phyloP scores from a whole-genome alignment of 345 rosid genomes.

The Citrus sp. region DNA sequence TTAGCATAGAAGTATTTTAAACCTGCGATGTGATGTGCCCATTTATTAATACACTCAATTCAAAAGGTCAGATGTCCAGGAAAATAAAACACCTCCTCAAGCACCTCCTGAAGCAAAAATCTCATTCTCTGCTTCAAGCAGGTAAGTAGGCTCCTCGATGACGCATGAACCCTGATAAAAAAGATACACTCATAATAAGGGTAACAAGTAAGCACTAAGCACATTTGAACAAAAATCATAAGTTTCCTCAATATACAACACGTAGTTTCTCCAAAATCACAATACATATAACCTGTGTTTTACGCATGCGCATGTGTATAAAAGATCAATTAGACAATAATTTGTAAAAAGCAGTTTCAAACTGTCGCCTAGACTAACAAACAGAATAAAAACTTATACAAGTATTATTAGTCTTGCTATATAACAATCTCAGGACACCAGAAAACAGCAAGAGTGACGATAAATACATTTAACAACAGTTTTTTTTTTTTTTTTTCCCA shows the following conservation, averaged over 20 bases:
- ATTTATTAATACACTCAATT: slow-evolving; percentile 29
- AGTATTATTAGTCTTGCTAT: background rate
- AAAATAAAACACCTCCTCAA: slow-evolving; percentile 22
- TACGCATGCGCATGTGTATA: background rate
- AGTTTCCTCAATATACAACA: background rate
- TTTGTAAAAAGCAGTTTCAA: background rate
- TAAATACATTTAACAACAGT: background rate
- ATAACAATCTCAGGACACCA: background rate
- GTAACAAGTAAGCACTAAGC: background rate
- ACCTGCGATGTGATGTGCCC: slow-evolving; percentile 74
- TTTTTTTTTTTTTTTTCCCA: too few species aligned
- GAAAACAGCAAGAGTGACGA: background rate
- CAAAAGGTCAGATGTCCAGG: slow-evolving; percentile 19
- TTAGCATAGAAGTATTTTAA: background rate
- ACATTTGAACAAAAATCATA: background rate
- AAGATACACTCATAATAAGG: background rate
- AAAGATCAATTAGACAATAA: background rate
- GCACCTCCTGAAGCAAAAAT: slow-evolving; percentile 25
- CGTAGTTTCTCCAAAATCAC: background rate
- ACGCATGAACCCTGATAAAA: slow-evolving; percentile 11
- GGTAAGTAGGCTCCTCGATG: slow-evolving; percentile 1
- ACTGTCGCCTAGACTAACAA: background rate
- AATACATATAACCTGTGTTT: background rate
- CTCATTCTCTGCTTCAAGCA: slow-evolving; percentile 25
- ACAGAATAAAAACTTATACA: background rate